Conservation (phyloP, 1,284 basidiomycete species). For the Ustilago tritici region DNA sequence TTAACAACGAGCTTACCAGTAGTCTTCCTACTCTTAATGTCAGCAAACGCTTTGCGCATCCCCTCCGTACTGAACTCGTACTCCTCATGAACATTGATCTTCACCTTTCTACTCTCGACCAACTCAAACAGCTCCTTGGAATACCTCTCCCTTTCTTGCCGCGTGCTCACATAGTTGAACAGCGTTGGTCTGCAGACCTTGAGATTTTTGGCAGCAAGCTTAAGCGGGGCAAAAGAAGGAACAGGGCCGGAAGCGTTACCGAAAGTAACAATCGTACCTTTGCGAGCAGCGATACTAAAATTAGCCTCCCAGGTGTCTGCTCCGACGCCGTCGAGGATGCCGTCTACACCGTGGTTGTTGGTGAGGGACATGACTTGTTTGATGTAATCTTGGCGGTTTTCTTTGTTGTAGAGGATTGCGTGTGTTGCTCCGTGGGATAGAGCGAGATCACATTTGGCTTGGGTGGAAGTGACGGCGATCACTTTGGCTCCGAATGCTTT, state of each 20-base stretch:
- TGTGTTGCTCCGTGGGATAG: constrained; percentile 84
- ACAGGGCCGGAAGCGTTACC: constrained; percentile 88
- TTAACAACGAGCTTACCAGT: constrained; percentile 63
- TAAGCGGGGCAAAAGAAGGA: constrained; percentile 77
- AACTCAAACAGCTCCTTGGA: constrained; percentile 78
- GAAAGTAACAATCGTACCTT: constrained; percentile 78
- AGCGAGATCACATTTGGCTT: constrained; percentile 86
- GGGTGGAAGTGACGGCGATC: constrained; percentile 91
- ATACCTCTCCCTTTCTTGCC: constrained; percentile 80
- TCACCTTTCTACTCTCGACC: constrained; percentile 76
- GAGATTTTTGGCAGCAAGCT: constrained; percentile 83
- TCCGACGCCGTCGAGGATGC: constrained; percentile 92
- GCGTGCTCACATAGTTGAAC: constrained; percentile 73
- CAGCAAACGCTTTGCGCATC: constrained; percentile 80
- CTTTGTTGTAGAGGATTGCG: constrained; percentile 81
- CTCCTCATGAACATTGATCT: constrained; percentile 76
- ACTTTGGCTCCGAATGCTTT: constrained; percentile 80
- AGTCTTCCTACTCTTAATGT: constrained; percentile 73
- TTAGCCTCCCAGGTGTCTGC: constrained; percentile 74
- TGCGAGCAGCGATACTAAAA: constrained; percentile 77
- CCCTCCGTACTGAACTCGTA: constrained; percentile 88
- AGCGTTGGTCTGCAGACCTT: constrained; percentile 72
- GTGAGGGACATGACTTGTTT: constrained; percentile 76
- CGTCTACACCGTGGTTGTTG: constrained; percentile 81
- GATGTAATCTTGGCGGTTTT: constrained; percentile 37